Evolutionary conservation across 495 filamentous ascomycete species (phyloP).

Genomic region (Cudoniella acicularis): DNA sequence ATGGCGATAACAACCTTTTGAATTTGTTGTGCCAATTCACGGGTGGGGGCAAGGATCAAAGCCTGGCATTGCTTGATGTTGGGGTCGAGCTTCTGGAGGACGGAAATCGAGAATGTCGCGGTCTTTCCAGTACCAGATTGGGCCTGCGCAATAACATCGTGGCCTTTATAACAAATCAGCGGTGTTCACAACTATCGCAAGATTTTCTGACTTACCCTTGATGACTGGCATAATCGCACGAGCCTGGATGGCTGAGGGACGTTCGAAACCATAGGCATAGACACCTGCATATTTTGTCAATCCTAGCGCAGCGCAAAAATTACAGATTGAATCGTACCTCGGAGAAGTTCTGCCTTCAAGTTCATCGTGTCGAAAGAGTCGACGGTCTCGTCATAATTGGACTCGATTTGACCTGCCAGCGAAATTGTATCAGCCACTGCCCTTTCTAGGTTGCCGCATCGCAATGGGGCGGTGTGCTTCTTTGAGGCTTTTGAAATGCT

Average conservation of each 20-base stretch:
- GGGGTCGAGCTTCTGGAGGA: conserved; percentile 95
- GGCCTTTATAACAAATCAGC: conserved; percentile 54
- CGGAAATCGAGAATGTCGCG: conserved; percentile 97
- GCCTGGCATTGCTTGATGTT: conserved; percentile 93
- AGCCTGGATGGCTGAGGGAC: conserved; percentile 98
- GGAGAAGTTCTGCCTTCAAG: conserved; percentile 92
- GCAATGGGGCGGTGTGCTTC: conserved; percentile 18
- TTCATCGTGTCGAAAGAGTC: conserved; percentile 99
- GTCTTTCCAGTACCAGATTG: conserved; percentile 99
- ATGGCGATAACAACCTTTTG: conserved; percentile 98
- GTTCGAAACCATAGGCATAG: conserved; percentile 99
- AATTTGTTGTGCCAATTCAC: conserved; percentile 97
- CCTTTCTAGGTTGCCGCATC: conserved; percentile 2
- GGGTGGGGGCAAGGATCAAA: conserved; percentile 92
- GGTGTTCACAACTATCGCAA: conserved; percentile 3
- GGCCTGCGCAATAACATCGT: conserved; percentile 98
- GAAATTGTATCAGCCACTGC: conserved; percentile 18
- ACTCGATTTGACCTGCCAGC: conserved; percentile 87
- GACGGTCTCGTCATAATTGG: conserved; percentile 99
- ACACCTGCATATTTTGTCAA: conserved; percentile 59
- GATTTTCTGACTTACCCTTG: conserved; percentile 70
- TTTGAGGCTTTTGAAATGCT: conserved; percentile 28
- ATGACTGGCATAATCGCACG: conserved; percentile 99
- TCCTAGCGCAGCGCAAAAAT: not conserved
- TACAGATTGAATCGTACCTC: conserved; percentile 60